Base-by-base conservation (phyloP, 2,329 filamentous ascomycete genomes). In the Pleomassaria siparia region DNA sequence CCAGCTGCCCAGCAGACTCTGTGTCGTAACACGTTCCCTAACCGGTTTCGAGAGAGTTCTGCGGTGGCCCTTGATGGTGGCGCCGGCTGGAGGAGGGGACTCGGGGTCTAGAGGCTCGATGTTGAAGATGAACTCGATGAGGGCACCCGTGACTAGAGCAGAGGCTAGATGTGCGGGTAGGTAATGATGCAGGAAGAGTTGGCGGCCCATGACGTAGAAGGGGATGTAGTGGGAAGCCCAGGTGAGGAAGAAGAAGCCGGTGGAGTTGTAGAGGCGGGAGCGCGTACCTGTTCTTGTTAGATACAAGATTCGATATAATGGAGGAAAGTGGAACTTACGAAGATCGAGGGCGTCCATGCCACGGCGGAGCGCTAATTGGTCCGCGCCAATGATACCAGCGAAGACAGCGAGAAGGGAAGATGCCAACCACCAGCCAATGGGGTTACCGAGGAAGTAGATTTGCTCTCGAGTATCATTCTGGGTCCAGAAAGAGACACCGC, bases 401-500 rank as follows among this genome's bases (percentile, higher is more conserved):
- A 94, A 97, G 29, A 99, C 91, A 36, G 94, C 94, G 51, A 99
- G 78, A 46, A 99, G 78, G 74, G 89, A 91, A 72, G 90, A 95
- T 12, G 90, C 86, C 54, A 99, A 81, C 94, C 94, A 99, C 91
- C 95, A 99, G 49, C 92, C 94, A 53, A 97, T 73, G 0, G 94
- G 94, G 75, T 99, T 99, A 47, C 94, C 94, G 24, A 99, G 78
- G 79, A 99, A 99, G 76, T 99, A 99, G 58, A 99, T 99, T 72
- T 99, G 94, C 76, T 95, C 86, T 51, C 89, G 86, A 9, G 92
- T 96, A 46, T 95, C 89, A 70, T 89, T 91, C 70, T 97, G 88
- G 8, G 94, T 99, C 94, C 94, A 99, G 85, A 99, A 99, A 74
- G 91, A 96, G 60, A 99, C 92, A 74, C 94, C 94, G 24, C 94